These are phyloP conservation scores for Pseudocercospora musae DNA, from an alignment of 2,329 filamentous ascomycete species.

Conservation along the genomic window DNA sequence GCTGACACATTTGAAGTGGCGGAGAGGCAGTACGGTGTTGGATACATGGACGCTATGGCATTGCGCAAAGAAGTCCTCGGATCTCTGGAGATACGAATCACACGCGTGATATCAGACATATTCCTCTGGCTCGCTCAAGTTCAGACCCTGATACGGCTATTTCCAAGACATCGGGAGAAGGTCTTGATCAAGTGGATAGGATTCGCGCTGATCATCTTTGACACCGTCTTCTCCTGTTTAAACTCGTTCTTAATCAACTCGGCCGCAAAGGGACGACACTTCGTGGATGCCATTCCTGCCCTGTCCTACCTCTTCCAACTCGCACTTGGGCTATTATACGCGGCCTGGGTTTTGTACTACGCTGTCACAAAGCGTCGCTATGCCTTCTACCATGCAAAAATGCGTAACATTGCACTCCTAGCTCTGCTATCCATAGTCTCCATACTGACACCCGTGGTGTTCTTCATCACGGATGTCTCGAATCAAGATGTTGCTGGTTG, in stretches of 20 bases:
- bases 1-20: slow-evolving; percentile 86
- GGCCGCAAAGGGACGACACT: slow-evolving; percentile 61
- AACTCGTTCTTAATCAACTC: slow-evolving; percentile 73
- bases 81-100: slow-evolving; percentile 81
- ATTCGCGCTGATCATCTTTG: slow-evolving; percentile 85
- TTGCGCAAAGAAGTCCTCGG: slow-evolving; percentile 78
- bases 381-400: slow-evolving; percentile 83
- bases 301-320: slow-evolving; percentile 88
- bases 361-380: slow-evolving; percentile 87
- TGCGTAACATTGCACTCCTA: slow-evolving; percentile 83
- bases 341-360: slow-evolving; percentile 92
- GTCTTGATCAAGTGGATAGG: slow-evolving; percentile 98
- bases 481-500: slow-evolving; percentile 82
- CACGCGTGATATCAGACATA: slow-evolving; percentile 89
- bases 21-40: slow-evolving; percentile 72
- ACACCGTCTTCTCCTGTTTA: slow-evolving; percentile 84
- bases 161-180: slow-evolving; percentile 94
- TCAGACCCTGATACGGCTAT: slow-evolving; percentile 91
- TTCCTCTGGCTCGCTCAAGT: slow-evolving; percentile 98
- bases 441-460: slow-evolving; percentile 85
- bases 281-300: slow-evolving; percentile 86
- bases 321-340: slow-evolving; percentile 80
- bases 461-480: slow-evolving; percentile 87
- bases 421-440: slow-evolving; percentile 74
- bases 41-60: slow-evolving; percentile 73